Percentiles rank a stretch among this genome's conserved stretches.
These are phyloP conservation scores for Caryocar brasiliense DNA, from an alignment of 441 rosid genomes.

Conservation along the genomic window DNA sequence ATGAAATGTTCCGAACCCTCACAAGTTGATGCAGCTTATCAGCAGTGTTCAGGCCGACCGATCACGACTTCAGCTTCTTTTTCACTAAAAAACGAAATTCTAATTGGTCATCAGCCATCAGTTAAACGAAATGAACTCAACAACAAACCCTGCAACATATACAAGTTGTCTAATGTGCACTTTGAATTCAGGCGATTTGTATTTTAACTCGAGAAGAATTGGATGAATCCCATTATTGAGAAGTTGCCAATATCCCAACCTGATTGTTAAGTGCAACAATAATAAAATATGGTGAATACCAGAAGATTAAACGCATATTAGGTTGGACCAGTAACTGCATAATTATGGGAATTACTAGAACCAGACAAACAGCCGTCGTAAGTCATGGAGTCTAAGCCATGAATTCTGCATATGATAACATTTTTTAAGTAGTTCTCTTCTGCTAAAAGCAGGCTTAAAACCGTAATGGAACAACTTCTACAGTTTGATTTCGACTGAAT, in stretches of 20 bases:
- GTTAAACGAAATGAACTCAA: too few species aligned
- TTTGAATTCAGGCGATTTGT: too few species aligned
- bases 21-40: too few species aligned
- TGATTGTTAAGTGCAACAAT: slow-evolving; percentile 25
- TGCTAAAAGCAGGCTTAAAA: slow-evolving; percentile 15
- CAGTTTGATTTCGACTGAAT: slow-evolving; percentile 28
- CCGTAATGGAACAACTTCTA: slow-evolving; percentile 24
- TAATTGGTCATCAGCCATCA: too few species aligned
- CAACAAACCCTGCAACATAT: too few species aligned
- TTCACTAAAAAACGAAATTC: too few species aligned
- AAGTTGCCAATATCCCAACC: slow-evolving; percentile 55
- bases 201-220: slow-evolving; percentile 4
- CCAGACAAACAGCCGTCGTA: slow-evolving; percentile 30
- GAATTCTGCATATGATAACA: slow-evolving; percentile 28
- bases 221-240: slow-evolving; percentile 14
- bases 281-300: slow-evolving; percentile 22
- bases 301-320: slow-evolving; percentile 15
- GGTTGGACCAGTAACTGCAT: slow-evolving; percentile 18
- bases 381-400: slow-evolving; percentile 35
- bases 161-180: too few species aligned
- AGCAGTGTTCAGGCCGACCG: too few species aligned
- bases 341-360: slow-evolving; percentile 25
- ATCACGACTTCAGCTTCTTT: too few species aligned
- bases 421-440: slow-evolving; percentile 19
- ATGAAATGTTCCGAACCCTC: too few species aligned